Evolutionary conservation across 176 grass and related monocot genomes (phyloP).

Genomic region (Puya raimondii): DNA sequence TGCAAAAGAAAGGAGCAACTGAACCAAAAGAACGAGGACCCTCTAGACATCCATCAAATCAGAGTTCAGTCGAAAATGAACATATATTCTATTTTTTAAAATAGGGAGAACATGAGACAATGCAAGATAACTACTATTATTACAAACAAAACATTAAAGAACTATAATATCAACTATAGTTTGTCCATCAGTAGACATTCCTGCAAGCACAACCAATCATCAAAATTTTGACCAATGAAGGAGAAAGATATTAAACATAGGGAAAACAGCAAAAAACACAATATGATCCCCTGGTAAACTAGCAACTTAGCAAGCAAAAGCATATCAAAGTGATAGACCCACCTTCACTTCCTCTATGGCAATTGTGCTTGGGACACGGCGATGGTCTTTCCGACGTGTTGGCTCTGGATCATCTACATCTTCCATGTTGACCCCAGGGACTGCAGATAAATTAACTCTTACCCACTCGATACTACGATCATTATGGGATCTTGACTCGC

Average conservation of each 20-base stretch:
- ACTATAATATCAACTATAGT: no score
- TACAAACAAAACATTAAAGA: no score
- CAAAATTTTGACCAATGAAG: no score
- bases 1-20: no score
- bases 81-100: background rate
- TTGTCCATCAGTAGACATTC: no score
- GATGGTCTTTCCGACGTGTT: conserved; percentile 69
- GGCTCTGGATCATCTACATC: conserved; percentile 81
- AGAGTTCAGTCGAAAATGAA: background rate
- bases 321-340: conserved; percentile 14
- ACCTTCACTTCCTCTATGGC: conserved; percentile 99
- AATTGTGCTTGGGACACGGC: conserved; percentile 89
- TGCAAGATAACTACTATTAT: background rate
- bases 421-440: conserved; percentile 92
- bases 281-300: no score
- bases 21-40: no score
- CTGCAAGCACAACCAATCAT: no score
- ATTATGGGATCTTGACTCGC: conserved; percentile 19
- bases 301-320: background rate
- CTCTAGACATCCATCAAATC: background rate
- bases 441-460: conserved; percentile 64
- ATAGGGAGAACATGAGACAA: background rate
- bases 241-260: no score
- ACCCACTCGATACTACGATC: conserved; percentile 70
- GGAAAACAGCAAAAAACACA: background rate